These are phyloP conservation scores for Carallia pectinifolia DNA, from an alignment of 345 rosid species.

Conservation along the genomic window DNA sequence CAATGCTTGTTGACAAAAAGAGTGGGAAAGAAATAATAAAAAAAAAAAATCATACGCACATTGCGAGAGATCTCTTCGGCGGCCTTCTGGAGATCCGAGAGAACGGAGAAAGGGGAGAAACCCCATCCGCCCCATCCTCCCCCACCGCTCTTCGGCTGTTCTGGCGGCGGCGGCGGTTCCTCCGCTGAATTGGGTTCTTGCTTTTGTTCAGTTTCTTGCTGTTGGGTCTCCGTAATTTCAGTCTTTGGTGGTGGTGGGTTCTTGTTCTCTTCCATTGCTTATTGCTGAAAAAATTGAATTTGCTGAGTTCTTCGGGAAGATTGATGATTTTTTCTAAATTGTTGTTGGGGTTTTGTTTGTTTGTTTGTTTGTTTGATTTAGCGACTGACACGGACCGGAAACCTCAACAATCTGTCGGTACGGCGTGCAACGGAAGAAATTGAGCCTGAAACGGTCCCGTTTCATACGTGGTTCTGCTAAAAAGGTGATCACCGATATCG, in stretches of 20 bases:
- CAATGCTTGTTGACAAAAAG: background rate
- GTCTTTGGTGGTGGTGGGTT: background rate
- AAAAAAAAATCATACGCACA: conserved; percentile 32
- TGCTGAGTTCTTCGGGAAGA: background rate
- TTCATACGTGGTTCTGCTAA: background rate
- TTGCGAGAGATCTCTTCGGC: conserved; percentile 94
- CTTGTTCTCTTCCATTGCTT: conserved; percentile 19
- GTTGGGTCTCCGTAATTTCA: background rate
- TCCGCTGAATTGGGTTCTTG: conserved; percentile 5
- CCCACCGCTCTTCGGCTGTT: conserved; percentile 17
- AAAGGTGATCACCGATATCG: too few species aligned
- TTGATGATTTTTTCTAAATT: background rate
- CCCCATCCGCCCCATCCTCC: conserved; percentile 96
- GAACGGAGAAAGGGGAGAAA: conserved; percentile 68
- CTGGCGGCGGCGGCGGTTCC: background rate
- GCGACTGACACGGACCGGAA: conserved; percentile 11
- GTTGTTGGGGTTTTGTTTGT: too few species aligned
- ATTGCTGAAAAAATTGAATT: too few species aligned
- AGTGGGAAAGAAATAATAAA: too few species aligned
- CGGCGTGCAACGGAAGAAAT: background rate
- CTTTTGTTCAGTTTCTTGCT: background rate
- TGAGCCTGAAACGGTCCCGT: conserved; percentile 1
- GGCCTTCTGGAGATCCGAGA: conserved; percentile 93
- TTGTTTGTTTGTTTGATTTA: background rate
- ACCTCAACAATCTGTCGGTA: background rate